These are phyloP conservation scores for Tubosaeta sp. DNA, from an alignment of 768 basidiomycete genomes.

Conservation along the genomic window DNA sequence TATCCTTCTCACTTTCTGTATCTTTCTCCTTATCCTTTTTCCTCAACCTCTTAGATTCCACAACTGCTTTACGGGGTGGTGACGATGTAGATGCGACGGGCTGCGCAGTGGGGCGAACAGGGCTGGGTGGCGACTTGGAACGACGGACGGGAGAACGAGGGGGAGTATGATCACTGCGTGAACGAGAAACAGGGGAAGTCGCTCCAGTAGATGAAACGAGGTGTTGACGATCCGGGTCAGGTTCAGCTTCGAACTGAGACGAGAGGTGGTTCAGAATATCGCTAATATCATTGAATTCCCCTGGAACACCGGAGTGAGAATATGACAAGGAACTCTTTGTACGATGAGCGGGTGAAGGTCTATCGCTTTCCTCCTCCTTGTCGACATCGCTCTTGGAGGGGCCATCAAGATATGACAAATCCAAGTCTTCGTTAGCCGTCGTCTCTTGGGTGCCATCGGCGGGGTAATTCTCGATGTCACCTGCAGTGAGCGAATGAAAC, in stretches of 20 bases:
- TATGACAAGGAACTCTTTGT: slow-evolving; percentile 33
- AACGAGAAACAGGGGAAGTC: slow-evolving; percentile 30
- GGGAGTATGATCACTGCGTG: slow-evolving; percentile 19
- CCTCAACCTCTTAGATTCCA: slow-evolving; percentile 25
- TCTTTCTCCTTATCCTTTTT: slow-evolving; percentile 29
- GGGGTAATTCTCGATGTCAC: slow-evolving; percentile 25
- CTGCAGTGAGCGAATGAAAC: slow-evolving; percentile 73
- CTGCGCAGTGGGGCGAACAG: slow-evolving; percentile 33
- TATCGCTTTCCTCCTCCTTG: slow-evolving; percentile 42
- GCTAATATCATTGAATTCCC: slow-evolving; percentile 66
- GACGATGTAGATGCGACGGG: slow-evolving; percentile 53
- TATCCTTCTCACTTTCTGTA: slow-evolving; percentile 31
- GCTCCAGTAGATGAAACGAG: slow-evolving; percentile 34
- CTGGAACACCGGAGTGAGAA: slow-evolving; percentile 47
- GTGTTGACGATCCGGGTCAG: slow-evolving; percentile 39
- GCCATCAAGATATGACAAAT: slow-evolving; percentile 49
- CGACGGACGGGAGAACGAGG: slow-evolving; percentile 17
- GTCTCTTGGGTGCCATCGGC: slow-evolving; percentile 27
- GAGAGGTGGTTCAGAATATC: slow-evolving; percentile 75
- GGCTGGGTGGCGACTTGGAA: slow-evolving; percentile 36
- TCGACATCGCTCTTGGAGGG: slow-evolving; percentile 28
- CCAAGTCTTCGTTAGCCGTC: slow-evolving; percentile 46
- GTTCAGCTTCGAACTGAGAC: slow-evolving; percentile 59
- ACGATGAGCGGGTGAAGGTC: slow-evolving; percentile 27
- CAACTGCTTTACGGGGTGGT: slow-evolving; percentile 17